Percentiles rank a stretch among this genome's conserved stretches.
Evolutionary conservation across 2,329 filamentous ascomycete species (phyloP).

Genomic region (Diplodia sapinea): DNA sequence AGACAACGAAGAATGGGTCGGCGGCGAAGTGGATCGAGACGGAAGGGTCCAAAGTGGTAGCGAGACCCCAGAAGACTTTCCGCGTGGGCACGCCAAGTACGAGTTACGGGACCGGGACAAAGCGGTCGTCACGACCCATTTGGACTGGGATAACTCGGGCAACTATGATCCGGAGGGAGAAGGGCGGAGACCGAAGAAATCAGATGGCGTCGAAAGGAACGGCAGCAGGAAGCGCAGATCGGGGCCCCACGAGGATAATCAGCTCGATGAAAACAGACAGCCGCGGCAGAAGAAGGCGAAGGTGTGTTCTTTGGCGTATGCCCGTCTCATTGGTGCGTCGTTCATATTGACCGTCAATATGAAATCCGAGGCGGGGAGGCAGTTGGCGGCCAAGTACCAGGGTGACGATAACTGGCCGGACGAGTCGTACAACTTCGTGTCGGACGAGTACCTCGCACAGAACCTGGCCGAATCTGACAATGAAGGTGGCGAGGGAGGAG

Average conservation of each 20-base stretch:
- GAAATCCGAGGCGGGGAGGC: conserved; percentile 33
- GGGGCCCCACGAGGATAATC: not conserved
- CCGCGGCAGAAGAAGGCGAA: not conserved
- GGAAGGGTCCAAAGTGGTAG: not conserved
- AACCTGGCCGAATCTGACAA: not conserved
- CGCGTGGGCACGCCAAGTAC: not conserved
- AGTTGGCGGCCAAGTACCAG: not conserved
- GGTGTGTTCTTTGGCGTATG: conserved; percentile 14
- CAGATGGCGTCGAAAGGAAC: not conserved
- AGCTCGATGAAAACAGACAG: conserved; percentile 1
- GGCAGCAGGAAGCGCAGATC: not conserved
- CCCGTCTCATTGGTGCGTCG: conserved; percentile 31
- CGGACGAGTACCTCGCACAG: not conserved
- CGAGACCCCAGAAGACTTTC: not conserved
- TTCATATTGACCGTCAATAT: conserved; percentile 38
- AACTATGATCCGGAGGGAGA: conserved; percentile 43
- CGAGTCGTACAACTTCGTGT: not conserved
- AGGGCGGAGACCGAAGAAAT: not conserved
- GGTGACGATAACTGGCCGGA: conserved; percentile 16
- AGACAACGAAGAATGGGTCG: not conserved
- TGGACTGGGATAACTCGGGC: conserved; percentile 48
- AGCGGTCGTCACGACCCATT: conserved; percentile 35
- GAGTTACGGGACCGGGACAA: not conserved
- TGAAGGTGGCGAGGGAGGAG: not conserved
- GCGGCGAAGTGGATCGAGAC: not conserved